Evolutionary conservation across 352 stramenopile species (phyloP).

Genomic region (Pythium aquatile): DNA sequence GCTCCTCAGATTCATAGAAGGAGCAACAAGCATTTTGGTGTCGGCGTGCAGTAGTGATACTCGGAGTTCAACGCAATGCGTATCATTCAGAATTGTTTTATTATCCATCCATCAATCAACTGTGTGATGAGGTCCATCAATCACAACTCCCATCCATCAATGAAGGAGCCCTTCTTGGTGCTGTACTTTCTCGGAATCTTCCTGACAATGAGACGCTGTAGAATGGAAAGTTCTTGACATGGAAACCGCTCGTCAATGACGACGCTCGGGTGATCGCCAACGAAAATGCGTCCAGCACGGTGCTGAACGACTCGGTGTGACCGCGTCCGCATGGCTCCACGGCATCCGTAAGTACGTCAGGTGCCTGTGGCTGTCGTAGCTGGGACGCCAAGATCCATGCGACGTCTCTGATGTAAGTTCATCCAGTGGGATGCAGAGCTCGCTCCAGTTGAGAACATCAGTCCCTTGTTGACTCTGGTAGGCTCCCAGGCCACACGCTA

Average conservation of each 20-base stretch:
- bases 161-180: neutral
- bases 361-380: neutral
- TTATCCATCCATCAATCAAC: neutral
- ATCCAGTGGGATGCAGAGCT: neutral
- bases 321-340: too few relatives aligned
- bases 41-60: conserved; percentile 3
- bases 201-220: neutral
- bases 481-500: neutral
- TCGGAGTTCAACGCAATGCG: neutral
- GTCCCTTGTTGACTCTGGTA: neutral
- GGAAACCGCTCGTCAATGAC: neutral
- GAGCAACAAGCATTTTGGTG: neutral
- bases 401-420: neutral
- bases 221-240: neutral
- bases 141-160: neutral
- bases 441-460: neutral
- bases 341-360: neutral
- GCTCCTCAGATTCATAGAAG: neutral
- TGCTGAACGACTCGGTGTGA: neutral
- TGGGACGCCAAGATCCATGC: neutral
- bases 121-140: neutral
- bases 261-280: neutral
- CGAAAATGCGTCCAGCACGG: conserved; percentile 8
- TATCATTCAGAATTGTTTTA: conserved; percentile 7
- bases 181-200: neutral